A percentile compares a stretch with the other conserved stretches of the same genome.
Evolutionary conservation across 2,329 filamentous ascomycete genomes (phyloP).

Genomic region (Fusarium sarcochroum): DNA sequence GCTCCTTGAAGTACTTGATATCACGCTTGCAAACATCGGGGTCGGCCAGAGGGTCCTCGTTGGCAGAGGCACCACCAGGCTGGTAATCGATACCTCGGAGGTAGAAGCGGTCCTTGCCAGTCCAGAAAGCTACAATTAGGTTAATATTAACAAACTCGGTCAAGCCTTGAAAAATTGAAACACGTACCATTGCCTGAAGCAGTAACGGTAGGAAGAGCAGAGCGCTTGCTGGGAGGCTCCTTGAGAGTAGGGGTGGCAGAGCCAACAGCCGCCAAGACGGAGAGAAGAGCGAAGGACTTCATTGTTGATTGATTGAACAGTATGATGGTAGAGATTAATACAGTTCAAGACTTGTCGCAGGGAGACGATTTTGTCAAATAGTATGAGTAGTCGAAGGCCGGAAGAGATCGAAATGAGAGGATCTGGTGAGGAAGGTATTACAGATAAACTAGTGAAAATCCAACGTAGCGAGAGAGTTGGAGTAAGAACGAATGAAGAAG

Average conservation of each 20-base stretch:
- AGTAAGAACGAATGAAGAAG: conserved; percentile 47
- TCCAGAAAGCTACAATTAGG: conserved; percentile 66
- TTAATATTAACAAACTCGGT: neutral
- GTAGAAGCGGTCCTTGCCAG: conserved; percentile 68
- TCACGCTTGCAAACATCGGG: conserved; percentile 80
- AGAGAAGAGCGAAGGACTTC: conserved; percentile 63
- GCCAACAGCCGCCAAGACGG: conserved; percentile 64
- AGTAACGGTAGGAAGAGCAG: conserved; percentile 64
- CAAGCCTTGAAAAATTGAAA: neutral
- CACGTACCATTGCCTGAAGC: conserved; percentile 70
- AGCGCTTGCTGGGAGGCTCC: conserved; percentile 65
- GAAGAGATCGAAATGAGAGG: conserved; percentile 38
- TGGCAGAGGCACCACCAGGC: conserved; percentile 69
- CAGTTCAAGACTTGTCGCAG: conserved; percentile 29
- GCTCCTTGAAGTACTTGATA: conserved; percentile 83
- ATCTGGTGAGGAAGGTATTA: conserved; percentile 42
- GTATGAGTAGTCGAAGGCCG: conserved; percentile 23
- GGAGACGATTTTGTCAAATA: neutral
- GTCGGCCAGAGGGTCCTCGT: conserved; percentile 83
- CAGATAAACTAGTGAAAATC: conserved; percentile 45
- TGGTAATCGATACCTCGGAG: conserved; percentile 74
- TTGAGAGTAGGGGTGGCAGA: conserved; percentile 66
- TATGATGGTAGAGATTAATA: conserved; percentile 16
- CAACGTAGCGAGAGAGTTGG: conserved; percentile 58
- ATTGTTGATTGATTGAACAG: conserved; percentile 55